Conservation (phyloP, 176 grass and related monocot genomes). For the Lolium perenne region DNA sequence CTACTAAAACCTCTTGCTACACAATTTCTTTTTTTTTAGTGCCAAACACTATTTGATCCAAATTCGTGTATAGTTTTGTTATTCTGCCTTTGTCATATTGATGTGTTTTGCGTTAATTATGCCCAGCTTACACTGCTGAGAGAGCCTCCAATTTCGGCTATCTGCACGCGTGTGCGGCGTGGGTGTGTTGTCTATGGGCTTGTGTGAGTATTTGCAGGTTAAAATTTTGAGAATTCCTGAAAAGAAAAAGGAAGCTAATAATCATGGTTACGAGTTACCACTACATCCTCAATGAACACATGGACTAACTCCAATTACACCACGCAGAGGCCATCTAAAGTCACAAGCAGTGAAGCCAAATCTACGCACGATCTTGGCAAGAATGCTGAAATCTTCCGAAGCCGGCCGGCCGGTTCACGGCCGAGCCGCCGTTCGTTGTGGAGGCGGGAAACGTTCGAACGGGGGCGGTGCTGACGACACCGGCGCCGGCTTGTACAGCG, state of each 20-base stretch:
- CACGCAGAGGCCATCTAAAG: neutral
- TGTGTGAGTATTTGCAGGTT: no score
- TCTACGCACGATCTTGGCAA: conserved; percentile 34
- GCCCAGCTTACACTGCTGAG: no score
- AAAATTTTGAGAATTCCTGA: no score
- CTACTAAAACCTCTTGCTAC: neutral
- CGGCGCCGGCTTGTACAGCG: conserved; percentile 58
- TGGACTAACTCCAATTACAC: neutral
- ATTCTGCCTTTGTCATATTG: no score
- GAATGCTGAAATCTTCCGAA: conserved; percentile 12
- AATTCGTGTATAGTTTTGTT: no score
- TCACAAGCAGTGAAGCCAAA: conserved; percentile 6
- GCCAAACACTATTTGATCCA: no score
- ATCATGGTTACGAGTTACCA: neutral
- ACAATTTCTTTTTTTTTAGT: no score
- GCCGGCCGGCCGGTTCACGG: conserved; percentile 25
- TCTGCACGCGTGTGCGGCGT: no score
- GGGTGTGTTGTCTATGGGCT: no score
- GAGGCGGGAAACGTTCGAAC: conserved; percentile 57
- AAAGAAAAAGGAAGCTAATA: neutral
- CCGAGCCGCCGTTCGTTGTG: neutral
- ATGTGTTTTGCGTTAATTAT: no score
- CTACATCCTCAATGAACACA: neutral
- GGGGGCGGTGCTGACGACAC: conserved; percentile 51
- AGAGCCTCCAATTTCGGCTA: no score